phyloP scores from a whole-genome alignment of 441 rosid genomes.

The Lepidium campestre region DNA sequence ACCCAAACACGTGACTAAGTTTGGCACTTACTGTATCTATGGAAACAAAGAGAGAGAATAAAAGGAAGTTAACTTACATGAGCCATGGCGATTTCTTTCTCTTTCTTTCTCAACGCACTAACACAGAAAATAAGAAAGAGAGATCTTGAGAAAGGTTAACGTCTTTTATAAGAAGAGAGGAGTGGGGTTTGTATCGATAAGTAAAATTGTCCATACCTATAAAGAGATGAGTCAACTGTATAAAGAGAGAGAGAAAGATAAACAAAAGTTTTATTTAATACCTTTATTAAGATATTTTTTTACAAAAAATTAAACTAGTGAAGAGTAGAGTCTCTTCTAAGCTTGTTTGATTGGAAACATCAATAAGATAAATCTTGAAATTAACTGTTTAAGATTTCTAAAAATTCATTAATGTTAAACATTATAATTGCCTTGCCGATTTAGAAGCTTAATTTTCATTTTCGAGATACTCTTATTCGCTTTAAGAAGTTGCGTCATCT shows the following conservation, averaged over 20 bases:
- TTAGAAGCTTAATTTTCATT: no score
- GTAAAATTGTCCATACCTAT: not conserved
- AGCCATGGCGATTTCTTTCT: constrained; percentile 24
- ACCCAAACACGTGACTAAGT: constrained; percentile 12
- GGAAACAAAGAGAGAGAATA: constrained; percentile 2
- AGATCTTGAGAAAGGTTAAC: constrained; percentile 17
- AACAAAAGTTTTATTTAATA: not conserved
- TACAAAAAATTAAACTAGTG: not conserved
- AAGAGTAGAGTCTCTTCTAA: not conserved
- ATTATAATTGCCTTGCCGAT: no score
- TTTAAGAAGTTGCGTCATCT: no score
- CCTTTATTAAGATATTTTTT: not conserved
- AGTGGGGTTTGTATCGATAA: constrained; percentile 7
- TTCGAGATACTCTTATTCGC: no score
- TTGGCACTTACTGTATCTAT: constrained; percentile 9
- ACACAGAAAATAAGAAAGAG: constrained; percentile 28
- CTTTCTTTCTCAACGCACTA: constrained; percentile 11
- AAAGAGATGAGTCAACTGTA: constrained; percentile 18
- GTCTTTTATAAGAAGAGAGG: constrained; percentile 20
- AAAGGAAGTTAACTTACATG: constrained; percentile 26
- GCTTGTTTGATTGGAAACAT: not conserved
- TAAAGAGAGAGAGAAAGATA: not conserved
- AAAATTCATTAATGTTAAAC: no score
- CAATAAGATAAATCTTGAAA: not conserved
- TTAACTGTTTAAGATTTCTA: not conserved